phyloP scores from a whole-genome alignment of 306 rosid species.

The Prunus mira region DNA sequence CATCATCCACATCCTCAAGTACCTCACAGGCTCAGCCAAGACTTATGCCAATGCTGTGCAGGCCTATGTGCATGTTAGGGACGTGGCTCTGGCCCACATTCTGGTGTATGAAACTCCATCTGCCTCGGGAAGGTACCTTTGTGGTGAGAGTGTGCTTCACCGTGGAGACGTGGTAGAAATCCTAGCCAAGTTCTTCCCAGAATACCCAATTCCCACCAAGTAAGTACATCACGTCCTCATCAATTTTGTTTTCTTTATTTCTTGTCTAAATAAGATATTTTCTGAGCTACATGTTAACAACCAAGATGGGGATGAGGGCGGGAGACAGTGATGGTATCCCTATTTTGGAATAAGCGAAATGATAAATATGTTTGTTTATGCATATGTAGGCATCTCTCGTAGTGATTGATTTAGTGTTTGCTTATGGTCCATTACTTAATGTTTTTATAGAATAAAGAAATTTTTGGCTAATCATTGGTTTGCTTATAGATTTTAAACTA shows the following conservation, averaged over 20 bases:
- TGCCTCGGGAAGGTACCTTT: slow-evolving; percentile 73
- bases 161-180: slow-evolving; percentile 81
- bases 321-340: too few relatives aligned
- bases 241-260: not conserved
- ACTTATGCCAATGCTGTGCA: slow-evolving; percentile 76
- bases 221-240: slow-evolving; percentile 24
- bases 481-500: not conserved
- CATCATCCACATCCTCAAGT: slow-evolving; percentile 64
- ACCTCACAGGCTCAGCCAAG: slow-evolving; percentile 73
- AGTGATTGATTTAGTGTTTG: not conserved
- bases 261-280: too few relatives aligned
- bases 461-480: not conserved
- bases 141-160: slow-evolving; percentile 70
- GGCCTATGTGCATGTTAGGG: slow-evolving; percentile 65
- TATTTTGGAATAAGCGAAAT: too few relatives aligned
- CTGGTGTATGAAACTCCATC: slow-evolving; percentile 65
- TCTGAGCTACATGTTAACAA: too few relatives aligned
- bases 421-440: too few relatives aligned
- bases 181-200: slow-evolving; percentile 62
- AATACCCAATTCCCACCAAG: slow-evolving; percentile 85
- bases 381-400: not conserved
- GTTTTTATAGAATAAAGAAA: not conserved
- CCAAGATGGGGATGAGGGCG: too few relatives aligned
- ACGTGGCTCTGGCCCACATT: slow-evolving; percentile 72
- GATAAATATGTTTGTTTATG: not conserved